A percentile compares a stretch with the other conserved stretches of the same genome.
phyloP scores from a whole-genome alignment of 1,284 basidiomycete species.

The Ustilago lituana region DNA sequence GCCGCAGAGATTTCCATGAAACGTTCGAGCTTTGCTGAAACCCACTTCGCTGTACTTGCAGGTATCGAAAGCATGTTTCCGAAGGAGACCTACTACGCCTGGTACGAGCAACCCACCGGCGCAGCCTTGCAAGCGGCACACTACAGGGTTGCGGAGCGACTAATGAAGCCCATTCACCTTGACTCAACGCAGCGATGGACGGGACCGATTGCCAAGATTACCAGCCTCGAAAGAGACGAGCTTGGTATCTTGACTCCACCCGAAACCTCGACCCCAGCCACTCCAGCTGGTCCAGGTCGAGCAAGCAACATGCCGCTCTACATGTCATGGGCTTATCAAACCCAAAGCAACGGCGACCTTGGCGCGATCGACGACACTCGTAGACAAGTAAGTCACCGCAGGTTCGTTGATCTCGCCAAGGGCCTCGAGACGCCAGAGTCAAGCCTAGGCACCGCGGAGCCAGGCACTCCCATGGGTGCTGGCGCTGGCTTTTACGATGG shows the following conservation, averaged over 20 bases:
- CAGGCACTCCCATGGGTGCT: constrained; percentile 12
- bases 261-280: constrained; percentile 11
- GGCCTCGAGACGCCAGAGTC: constrained; percentile 25
- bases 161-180: background rate
- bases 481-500: constrained; percentile 18
- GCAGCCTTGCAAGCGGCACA: constrained; percentile 21
- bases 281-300: background rate
- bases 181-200: background rate
- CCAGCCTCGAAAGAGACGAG: background rate
- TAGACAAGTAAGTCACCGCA: background rate
- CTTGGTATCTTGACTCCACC: constrained; percentile 21
- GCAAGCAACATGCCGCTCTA: background rate
- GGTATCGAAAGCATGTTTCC: constrained; percentile 46
- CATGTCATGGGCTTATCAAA: background rate
- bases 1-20: too few relatives aligned
- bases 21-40: background rate
- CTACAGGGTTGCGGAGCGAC: constrained; percentile 10
- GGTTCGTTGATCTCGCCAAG: background rate
- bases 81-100: constrained; percentile 31
- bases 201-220: background rate
- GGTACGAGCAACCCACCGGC: constrained; percentile 40
- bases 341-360: background rate
- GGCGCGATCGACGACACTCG: background rate
- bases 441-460: constrained; percentile 16
- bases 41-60: background rate